Evolutionary conservation across 169 alveolate species (phyloP).

Genomic region (Eimeria zaria): DNA sequence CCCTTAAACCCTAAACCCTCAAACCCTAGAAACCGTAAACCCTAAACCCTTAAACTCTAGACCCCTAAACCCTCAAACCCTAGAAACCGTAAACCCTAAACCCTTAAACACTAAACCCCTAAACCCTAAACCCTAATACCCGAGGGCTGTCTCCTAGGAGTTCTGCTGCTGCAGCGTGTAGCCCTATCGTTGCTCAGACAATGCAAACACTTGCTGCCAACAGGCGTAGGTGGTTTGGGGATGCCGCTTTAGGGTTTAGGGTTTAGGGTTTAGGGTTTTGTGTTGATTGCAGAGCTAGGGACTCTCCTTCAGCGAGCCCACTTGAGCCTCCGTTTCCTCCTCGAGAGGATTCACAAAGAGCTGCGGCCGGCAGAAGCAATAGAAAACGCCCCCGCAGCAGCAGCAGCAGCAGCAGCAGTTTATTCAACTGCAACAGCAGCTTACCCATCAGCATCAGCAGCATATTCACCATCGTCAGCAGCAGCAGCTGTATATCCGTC

Average conservation of each 20-base stretch:
- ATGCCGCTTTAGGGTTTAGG: conserved; percentile 3
- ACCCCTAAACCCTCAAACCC: not conserved
- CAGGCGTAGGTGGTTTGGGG: not conserved
- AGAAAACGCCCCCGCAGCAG: conserved; percentile 25
- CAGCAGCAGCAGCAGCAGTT: conserved; percentile 11
- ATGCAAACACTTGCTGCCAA: not conserved
- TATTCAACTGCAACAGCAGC: not conserved
- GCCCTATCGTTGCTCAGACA: not conserved
- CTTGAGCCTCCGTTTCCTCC: conserved; percentile 4
- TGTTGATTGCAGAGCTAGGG: conserved; percentile 19
- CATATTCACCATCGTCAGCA: not conserved
- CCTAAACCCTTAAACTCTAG: not conserved
- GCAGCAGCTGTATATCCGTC: not conserved
- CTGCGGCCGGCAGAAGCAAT: conserved; percentile 25
- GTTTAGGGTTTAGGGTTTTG: not conserved
- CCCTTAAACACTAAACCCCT: not conserved
- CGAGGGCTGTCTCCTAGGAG: not conserved
- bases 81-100: not conserved
- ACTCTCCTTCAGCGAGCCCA: conserved; percentile 46
- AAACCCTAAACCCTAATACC: conserved; percentile 5
- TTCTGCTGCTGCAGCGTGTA: not conserved
- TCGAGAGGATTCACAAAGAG: conserved; percentile 36
- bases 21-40: not conserved
- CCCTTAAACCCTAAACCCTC: conserved; percentile 10
- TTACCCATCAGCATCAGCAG: not conserved